A percentile compares a stretch with the other conserved stretches of the same genome.
Evolutionary conservation across 345 rosid genomes (phyloP).

Genomic region (Arabis alpina): DNA sequence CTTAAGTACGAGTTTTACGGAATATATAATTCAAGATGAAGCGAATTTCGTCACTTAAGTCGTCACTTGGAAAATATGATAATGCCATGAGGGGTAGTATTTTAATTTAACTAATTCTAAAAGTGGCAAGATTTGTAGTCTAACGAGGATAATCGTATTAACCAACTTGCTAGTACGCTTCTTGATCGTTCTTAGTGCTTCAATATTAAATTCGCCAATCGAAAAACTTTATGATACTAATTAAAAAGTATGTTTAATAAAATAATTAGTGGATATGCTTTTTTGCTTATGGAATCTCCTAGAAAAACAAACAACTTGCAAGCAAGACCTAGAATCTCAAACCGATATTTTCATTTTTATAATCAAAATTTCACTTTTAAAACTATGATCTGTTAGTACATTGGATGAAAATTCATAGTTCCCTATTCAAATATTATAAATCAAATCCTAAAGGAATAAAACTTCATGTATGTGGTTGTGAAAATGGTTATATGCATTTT

Average conservation of each 20-base stretch:
- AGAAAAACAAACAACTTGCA: conserved; percentile 41
- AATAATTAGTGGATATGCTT: conserved; percentile 41
- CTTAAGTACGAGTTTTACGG: conserved; percentile 29
- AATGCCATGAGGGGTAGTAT: conserved; percentile 42
- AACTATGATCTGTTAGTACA: conserved; percentile 14
- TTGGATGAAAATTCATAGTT: neutral
- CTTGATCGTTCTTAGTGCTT: conserved; percentile 48
- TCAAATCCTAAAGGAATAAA: neutral
- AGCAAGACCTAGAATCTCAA: conserved; percentile 39
- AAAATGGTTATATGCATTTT: conserved; percentile 19
- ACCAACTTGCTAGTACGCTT: conserved; percentile 44
- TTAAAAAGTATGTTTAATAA: conserved; percentile 10
- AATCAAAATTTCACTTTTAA: neutral
- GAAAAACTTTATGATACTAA: conserved; percentile 21
- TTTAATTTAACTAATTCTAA: conserved; percentile 36
- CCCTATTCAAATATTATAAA: neutral
- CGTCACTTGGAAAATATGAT: conserved; percentile 41
- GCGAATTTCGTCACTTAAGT: conserved; percentile 47
- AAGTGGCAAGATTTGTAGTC: conserved; percentile 44
- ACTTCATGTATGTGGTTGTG: conserved; percentile 9
- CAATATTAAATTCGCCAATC: conserved; percentile 29
- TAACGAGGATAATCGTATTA: conserved; percentile 40
- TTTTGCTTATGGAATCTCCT: conserved; percentile 42
- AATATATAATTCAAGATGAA: conserved; percentile 28
- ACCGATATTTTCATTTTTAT: conserved; percentile 28